Conservation (phyloP, 2,329 filamentous ascomycete species). For the Hypoxylon sp. region DNA sequence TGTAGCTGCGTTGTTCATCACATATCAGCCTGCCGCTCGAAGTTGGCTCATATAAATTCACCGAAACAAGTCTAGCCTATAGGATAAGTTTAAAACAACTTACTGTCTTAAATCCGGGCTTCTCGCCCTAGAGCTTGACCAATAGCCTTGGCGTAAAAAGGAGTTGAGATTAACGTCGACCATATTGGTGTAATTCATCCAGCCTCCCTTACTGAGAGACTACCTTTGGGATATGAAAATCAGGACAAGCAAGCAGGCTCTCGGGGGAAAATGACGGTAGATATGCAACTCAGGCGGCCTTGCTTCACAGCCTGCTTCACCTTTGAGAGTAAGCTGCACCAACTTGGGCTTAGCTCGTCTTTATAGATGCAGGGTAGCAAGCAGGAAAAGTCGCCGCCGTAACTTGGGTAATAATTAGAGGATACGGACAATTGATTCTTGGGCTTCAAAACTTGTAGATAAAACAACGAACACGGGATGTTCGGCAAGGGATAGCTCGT, state of each 20-base stretch:
- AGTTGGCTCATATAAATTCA: slow-evolving; percentile 2
- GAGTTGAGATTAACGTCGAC: slow-evolving; percentile 42
- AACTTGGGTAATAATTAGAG: slow-evolving; percentile 4
- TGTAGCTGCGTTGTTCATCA: slow-evolving; percentile 29
- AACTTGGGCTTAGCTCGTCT: slow-evolving; percentile 25
- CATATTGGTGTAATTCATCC: slow-evolving; percentile 38
- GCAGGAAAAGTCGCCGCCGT: slow-evolving; percentile 4
- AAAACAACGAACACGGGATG: slow-evolving; percentile 14
- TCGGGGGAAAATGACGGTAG: slow-evolving; percentile 15
- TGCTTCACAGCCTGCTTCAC: slow-evolving; percentile 37
- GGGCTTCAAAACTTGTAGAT: slow-evolving; percentile 14
- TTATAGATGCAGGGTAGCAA: slow-evolving; percentile 13
- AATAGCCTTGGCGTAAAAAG: slow-evolving; percentile 45
- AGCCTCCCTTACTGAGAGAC: slow-evolving; percentile 25
- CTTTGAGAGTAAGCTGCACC: slow-evolving; percentile 13
- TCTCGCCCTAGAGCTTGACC: slow-evolving; percentile 43
- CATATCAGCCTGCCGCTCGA: slow-evolving; percentile 31
- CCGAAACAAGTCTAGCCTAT: slow-evolving; percentile 14
- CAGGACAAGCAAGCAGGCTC: slow-evolving; percentile 9
- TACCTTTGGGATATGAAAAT: slow-evolving; percentile 39
- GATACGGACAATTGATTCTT: slow-evolving; percentile 1
- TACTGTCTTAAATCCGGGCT: slow-evolving; percentile 41
- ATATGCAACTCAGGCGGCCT: slow-evolving; percentile 33
- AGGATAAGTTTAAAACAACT: slow-evolving; percentile 39
- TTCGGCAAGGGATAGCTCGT: slow-evolving; percentile 7